These are phyloP conservation scores for Aspergillus cavernicola DNA, from an alignment of 495 filamentous ascomycete genomes.

Conservation along the genomic window DNA sequence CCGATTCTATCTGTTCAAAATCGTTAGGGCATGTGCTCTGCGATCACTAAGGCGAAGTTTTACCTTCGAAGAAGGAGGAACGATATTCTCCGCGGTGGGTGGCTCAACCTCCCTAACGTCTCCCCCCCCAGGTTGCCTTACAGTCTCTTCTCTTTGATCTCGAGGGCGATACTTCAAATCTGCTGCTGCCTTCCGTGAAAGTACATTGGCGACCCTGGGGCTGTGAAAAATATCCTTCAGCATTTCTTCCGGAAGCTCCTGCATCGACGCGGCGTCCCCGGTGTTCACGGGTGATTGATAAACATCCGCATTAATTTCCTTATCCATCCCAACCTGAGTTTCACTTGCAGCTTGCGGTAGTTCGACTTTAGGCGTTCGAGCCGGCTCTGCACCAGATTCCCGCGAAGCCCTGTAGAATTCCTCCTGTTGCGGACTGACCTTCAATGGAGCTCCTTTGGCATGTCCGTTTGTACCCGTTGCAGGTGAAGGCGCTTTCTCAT, in stretches of 20 bases:
- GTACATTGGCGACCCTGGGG: conserved; percentile 53
- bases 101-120: conserved; percentile 13
- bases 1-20: conserved; percentile 9
- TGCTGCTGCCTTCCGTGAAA: conserved; percentile 33
- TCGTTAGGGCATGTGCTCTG: conserved; percentile 4
- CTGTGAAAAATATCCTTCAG: conserved; percentile 61
- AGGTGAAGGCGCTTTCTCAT: neutral
- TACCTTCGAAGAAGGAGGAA: conserved; percentile 11
- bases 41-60: neutral
- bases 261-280: conserved; percentile 15
- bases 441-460: conserved; percentile 19
- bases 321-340: conserved; percentile 34
- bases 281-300: conserved; percentile 42
- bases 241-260: conserved; percentile 52
- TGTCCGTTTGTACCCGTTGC: conserved; percentile 3
- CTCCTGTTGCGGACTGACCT: conserved; percentile 52
- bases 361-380: conserved; percentile 56
- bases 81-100: conserved; percentile 24
- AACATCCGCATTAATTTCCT: conserved; percentile 54
- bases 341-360: conserved; percentile 53
- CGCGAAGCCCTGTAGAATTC: conserved; percentile 53
- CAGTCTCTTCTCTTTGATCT: neutral
- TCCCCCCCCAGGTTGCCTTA: neutral
- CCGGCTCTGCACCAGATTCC: conserved; percentile 42
- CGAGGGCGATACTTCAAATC: conserved; percentile 1